Evolutionary conservation across 1,139 yeast species (phyloP), one percentile per base, ranked within the genome.

Genomic region (Scheffersomyces cryptocercus): DNA sequence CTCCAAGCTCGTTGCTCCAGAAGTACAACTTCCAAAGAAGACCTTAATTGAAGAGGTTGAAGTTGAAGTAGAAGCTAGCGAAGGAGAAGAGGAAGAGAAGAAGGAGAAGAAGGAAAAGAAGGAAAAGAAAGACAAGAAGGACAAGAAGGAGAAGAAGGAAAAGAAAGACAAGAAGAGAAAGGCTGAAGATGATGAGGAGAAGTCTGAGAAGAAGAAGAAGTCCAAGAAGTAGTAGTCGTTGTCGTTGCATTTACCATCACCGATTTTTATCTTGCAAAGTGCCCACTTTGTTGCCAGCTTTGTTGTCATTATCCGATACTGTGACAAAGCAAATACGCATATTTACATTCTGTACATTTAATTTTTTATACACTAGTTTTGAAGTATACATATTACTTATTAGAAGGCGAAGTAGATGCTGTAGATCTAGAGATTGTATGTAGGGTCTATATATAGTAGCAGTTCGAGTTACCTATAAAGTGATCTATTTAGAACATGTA

Each of bases 71-170:
- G 67, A 64, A 40, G 67, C 64, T 44, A 64, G 64, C 14, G 65
- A 60, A 41, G 60, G 61, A 39, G 65, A 62, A 43, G 66, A 58
- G 46, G 54, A 61, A 42, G 61, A 63, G 42, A 63, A 62, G 46
- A 60, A 67, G 47, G 64, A 67, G 49, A 79, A 82, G 43, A 79
- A 82, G 73, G 77, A 82, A 59, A 78, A 82, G 48, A 78, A 84
- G 73, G 79, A 84, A 63, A 79, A 82, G 43, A 79, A 85, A 76
- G 78, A 82, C 61, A 79, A 85, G 56, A 79, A 85, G 68, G 75
- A 80, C 56, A 75, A 79, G 68, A 76, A 85, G 73, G 47, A 54
- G 39, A 46, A 49, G 41, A 77, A 84, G 70, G 57, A 64, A 39
- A 52, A 67, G 59, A 57, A 68, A 52, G 59, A 65, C 54, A 61